Evolutionary conservation across 2,329 filamentous ascomycete genomes (phyloP), one percentile per base, ranked within the genome.

Genomic region (Atkinsonella texensis): DNA sequence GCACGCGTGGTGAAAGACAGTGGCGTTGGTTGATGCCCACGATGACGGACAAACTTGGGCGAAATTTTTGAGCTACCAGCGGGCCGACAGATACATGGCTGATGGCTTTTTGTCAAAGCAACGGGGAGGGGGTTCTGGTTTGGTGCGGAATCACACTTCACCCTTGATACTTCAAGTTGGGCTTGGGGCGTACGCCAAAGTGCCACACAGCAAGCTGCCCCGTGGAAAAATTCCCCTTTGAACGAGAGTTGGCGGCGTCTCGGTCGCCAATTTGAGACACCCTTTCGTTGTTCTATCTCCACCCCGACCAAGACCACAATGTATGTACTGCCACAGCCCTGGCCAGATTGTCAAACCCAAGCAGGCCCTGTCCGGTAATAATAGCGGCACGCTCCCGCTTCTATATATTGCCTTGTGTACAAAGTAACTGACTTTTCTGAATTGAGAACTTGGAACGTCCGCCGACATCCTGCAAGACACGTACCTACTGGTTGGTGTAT

Each of bases 341-440:
- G 11, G 46, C 35, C 46, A 48, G 40, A 13, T 43, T 35, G 17
- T 31, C 33, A 18, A 45, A 41, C 41, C 42, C 42, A 31, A 33
- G 28, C 42, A 18, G 15, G 18, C 42, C 41, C 41, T 50, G 38
- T 49, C 46, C 40, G 46, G 49, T 56, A 38, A 38, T 28, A 38
- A 12, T 38, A 55, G 54, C 47, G 53, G 58, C 53, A 56, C 52
- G 49, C 52, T 55, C 53, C 56, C 52, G 54, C 58, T 64, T 65
- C 63, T 61, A 54, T 58, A 57, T 62, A 65, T 28, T 28, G 5
- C 28, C 28, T 28, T 28, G 28, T 28, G 5, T 28, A 28, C 28
- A 28, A 28, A 28, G 28, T 28, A 28, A 65, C 62, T 57, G 60
- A 59, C 53, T 57, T 63, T 63, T 59, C 57, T 57, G 54, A 56